phyloP scores from a whole-genome alignment of 192 early-diverging fungal species.

The Coemansia sp. region DNA sequence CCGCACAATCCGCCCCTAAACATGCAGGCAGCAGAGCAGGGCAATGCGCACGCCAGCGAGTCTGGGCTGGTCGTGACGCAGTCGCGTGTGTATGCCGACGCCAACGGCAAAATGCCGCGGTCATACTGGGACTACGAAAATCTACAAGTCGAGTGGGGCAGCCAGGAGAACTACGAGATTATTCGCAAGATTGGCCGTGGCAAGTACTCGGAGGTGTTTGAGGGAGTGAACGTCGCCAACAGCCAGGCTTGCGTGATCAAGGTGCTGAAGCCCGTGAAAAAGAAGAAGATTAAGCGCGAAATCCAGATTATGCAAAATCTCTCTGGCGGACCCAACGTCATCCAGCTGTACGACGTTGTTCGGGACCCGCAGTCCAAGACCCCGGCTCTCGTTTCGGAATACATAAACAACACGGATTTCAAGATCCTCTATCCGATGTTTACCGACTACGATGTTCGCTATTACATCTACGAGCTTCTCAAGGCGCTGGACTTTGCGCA shows the following conservation, averaged over 20 bases:
- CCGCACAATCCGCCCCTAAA: neutral
- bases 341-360: constrained; percentile 91
- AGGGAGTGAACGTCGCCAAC: constrained; percentile 91
- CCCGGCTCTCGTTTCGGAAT: constrained; percentile 94
- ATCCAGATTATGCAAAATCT: constrained; percentile 99
- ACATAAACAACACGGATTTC: constrained; percentile 98
- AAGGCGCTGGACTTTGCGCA: constrained; percentile 99
- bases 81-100: constrained; percentile 89
- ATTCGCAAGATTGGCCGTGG: constrained; percentile 96
- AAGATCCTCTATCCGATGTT: constrained; percentile 94
- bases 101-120: constrained; percentile 74
- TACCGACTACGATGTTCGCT: constrained; percentile 92
- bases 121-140: constrained; percentile 99
- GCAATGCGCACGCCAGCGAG: constrained; percentile 29
- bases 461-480: constrained; percentile 93
- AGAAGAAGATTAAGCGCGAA: constrained; percentile 99
- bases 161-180: constrained; percentile 97
- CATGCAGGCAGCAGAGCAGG: constrained; percentile 37
- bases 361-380: constrained; percentile 96
- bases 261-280: constrained; percentile 99
- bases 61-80: constrained; percentile 49
- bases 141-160: constrained; percentile 85
- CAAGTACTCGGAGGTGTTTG: constrained; percentile 99
- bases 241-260: constrained; percentile 93
- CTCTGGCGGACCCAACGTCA: constrained; percentile 89